Conservation (phyloP, 2,329 filamentous ascomycete species). For the Nannizziopsis arthrosporioides region DNA sequence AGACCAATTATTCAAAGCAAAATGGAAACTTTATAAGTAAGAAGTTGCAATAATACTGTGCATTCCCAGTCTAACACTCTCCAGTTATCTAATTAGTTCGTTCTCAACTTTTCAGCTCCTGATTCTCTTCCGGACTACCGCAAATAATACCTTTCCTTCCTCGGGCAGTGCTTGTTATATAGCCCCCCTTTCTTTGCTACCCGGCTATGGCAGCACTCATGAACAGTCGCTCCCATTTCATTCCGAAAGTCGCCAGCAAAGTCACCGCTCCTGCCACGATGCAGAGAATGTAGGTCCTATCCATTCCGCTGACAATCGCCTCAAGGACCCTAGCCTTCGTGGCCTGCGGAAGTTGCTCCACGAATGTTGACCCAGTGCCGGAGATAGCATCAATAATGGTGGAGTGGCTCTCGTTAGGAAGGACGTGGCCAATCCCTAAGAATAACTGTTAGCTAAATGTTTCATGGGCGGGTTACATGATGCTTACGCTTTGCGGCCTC, state of each 20-base stretch:
- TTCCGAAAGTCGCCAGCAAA: not conserved
- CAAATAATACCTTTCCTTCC: too few species aligned
- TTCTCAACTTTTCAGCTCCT: too few species aligned
- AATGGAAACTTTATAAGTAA: too few species aligned
- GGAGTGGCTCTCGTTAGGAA: not conserved
- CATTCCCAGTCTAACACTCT: too few species aligned
- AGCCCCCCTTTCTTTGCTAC: too few species aligned
- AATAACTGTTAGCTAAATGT: too few species aligned
- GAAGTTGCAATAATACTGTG: too few species aligned
- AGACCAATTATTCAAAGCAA: too few species aligned
- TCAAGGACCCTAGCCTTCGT: not conserved
- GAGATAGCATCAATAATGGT: conserved; percentile 4
- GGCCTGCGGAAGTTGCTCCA: not conserved
- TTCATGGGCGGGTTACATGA: too few species aligned
- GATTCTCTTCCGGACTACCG: too few species aligned
- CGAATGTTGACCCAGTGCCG: conserved; percentile 2
- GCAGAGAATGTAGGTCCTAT: not conserved
- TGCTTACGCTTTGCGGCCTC: not conserved
- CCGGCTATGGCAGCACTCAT: not conserved
- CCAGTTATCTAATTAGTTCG: too few species aligned
- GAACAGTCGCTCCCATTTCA: conserved; percentile 3
- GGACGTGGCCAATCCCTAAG: not conserved
- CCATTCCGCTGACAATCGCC: not conserved
- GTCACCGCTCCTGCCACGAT: not conserved
- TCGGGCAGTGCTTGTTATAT: too few species aligned